A percentile compares a stretch with the other conserved stretches of the same genome.
phyloP scores from a whole-genome alignment of 2,329 filamentous ascomycete species.

The Stagonosporopsis rhizophila region DNA sequence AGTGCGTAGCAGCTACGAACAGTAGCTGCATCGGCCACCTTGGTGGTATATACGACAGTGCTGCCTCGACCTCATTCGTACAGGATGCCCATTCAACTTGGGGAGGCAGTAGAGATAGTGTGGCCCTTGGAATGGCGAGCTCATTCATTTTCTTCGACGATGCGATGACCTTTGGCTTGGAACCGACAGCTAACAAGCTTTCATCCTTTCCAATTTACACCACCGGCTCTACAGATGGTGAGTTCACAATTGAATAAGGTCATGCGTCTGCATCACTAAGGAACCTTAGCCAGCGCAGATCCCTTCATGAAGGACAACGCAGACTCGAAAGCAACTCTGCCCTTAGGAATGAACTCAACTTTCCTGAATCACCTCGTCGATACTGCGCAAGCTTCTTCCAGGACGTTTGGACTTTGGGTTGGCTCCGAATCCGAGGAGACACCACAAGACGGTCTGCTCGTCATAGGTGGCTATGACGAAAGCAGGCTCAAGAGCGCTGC shows the following conservation, averaged over 20 bases:
- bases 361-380: slow-evolving; percentile 27
- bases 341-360: slow-evolving; percentile 23
- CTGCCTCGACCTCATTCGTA: slow-evolving; percentile 24
- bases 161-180: slow-evolving; percentile 22
- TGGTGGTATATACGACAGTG: slow-evolving; percentile 24
- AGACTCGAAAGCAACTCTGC: slow-evolving; percentile 20
- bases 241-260: slow-evolving; percentile 4
- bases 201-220: slow-evolving; percentile 19
- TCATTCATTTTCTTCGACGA: slow-evolving; percentile 28
- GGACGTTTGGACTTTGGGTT: slow-evolving; percentile 26
- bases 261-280: background rate
- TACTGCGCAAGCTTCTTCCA: slow-evolving; percentile 27
- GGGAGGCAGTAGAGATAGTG: slow-evolving; percentile 24
- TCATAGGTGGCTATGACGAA: slow-evolving; percentile 26
- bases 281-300: background rate
- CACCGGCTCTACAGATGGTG: slow-evolving; percentile 19
- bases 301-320: background rate
- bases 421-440: slow-evolving; percentile 27
- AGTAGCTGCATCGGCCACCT: slow-evolving; percentile 27
- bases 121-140: slow-evolving; percentile 18
- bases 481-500: slow-evolving; percentile 22
- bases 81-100: slow-evolving; percentile 22
- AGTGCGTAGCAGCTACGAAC: slow-evolving; percentile 25
- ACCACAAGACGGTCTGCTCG: slow-evolving; percentile 25
- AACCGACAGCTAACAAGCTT: slow-evolving; percentile 24